These are phyloP conservation scores for Puccinia hordei DNA, from an alignment of 1,284 basidiomycete genomes.

Conservation along the genomic window DNA sequence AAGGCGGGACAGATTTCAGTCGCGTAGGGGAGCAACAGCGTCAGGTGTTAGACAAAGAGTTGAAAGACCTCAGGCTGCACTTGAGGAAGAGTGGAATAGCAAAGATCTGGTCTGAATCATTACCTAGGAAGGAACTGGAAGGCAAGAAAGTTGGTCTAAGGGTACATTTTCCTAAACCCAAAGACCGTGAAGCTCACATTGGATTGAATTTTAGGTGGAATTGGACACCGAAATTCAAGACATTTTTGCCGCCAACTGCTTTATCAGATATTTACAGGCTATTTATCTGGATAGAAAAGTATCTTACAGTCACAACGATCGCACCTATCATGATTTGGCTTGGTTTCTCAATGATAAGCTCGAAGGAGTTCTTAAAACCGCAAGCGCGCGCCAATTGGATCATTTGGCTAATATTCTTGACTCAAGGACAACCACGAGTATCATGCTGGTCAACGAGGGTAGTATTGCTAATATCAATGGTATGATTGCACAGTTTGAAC, in stretches of 20 bases:
- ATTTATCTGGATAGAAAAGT: not conserved
- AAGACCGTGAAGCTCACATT: not conserved
- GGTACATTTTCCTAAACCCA: not conserved
- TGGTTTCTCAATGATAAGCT: not conserved
- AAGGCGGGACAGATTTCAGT: not conserved
- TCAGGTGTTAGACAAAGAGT: not conserved
- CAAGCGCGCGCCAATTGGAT: not conserved
- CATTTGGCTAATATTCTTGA: not conserved
- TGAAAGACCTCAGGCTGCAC: not conserved
- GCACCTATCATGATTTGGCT: slow-evolving; percentile 3
- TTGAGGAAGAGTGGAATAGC: slow-evolving; percentile 9
- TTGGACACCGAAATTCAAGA: slow-evolving; percentile 5
- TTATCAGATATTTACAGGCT: not conserved
- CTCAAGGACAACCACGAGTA: not conserved
- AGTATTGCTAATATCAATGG: not conserved
- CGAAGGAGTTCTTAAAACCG: not conserved
- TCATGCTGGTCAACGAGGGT: not conserved
- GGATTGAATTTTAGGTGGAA: not conserved
- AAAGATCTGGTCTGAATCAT: not conserved
- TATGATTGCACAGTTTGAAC: not conserved
- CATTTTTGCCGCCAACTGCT: not conserved
- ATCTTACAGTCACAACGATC: not conserved
- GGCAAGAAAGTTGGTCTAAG: not conserved
- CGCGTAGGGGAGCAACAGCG: not conserved
- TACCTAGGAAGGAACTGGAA: not conserved